Evolutionary conservation across 2,329 filamentous ascomycete genomes (phyloP).

Genomic region (Alternaria viburni): DNA sequence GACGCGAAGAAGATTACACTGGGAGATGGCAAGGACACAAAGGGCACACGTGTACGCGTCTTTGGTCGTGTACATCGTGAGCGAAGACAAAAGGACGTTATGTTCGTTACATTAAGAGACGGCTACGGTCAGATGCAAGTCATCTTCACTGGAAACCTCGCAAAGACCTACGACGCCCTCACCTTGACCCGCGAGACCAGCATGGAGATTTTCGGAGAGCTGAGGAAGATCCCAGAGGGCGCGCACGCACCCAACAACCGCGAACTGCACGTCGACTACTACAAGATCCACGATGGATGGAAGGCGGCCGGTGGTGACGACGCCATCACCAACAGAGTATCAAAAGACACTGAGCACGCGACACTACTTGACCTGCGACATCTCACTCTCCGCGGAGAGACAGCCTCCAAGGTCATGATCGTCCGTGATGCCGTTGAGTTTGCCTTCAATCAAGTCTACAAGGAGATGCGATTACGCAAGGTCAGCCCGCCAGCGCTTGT

Average conservation of each 20-base stretch:
- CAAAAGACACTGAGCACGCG: constrained; percentile 71
- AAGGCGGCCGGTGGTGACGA: constrained; percentile 85
- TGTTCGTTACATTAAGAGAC: constrained; percentile 85
- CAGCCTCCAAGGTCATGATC: constrained; percentile 83
- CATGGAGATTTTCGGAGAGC: constrained; percentile 81
- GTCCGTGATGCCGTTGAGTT: constrained; percentile 81
- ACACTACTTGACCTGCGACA: constrained; percentile 83
- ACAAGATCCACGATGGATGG: constrained; percentile 70
- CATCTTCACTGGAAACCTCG: constrained; percentile 78
- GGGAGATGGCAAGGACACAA: constrained; percentile 58
- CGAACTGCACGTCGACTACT: constrained; percentile 91
- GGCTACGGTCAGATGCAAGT: constrained; percentile 88
- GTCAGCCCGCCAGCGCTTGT: constrained; percentile 90
- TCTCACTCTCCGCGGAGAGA: constrained; percentile 83
- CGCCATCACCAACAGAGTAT: constrained; percentile 84
- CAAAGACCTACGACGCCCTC: constrained; percentile 89
- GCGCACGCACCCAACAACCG: constrained; percentile 81
- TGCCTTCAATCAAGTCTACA: constrained; percentile 80
- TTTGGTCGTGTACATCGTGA: constrained; percentile 83
- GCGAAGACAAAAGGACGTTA: constrained; percentile 80
- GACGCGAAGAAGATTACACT: constrained; percentile 63
- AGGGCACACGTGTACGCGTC: constrained; percentile 78
- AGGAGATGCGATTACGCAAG: constrained; percentile 78
- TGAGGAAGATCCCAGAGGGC: constrained; percentile 79
- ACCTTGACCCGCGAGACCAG: constrained; percentile 88